Conservation (phyloP, 2,329 filamentous ascomycete species). For the Penicillium corylophilum region DNA sequence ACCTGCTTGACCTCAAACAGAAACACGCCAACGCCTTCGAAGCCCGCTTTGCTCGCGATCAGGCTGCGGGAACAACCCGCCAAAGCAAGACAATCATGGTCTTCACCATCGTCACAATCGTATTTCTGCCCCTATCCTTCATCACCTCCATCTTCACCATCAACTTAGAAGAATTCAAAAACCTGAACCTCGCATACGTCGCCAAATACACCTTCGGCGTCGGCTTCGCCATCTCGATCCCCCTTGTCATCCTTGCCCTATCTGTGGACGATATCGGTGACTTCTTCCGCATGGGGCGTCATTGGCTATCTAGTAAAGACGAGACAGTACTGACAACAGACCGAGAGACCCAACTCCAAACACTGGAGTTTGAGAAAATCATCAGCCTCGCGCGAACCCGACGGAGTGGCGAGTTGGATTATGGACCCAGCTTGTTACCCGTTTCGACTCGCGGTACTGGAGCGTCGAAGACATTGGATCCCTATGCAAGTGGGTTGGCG, state of each 20-base stretch:
- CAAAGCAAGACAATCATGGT: constrained; percentile 60
- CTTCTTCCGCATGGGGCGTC: constrained; percentile 26
- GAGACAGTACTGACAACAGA: constrained; percentile 1
- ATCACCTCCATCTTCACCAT: constrained; percentile 58
- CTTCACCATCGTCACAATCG: constrained; percentile 60
- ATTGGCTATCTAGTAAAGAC: constrained; percentile 23
- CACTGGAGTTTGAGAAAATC: constrained; percentile 29
- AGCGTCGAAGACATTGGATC: constrained; percentile 7
- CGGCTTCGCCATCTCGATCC: constrained; percentile 54
- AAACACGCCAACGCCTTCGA: constrained; percentile 69
- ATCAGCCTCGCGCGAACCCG: constrained; percentile 24
- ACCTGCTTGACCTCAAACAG: constrained; percentile 66
- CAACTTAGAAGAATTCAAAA: constrained; percentile 50
- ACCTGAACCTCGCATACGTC: constrained; percentile 52
- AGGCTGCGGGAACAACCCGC: constrained; percentile 60
- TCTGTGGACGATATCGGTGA: constrained; percentile 45
- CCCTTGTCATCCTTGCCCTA: constrained; percentile 49
- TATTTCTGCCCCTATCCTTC: constrained; percentile 57
- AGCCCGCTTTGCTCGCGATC: constrained; percentile 57
- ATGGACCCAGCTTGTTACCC: constrained; percentile 26
- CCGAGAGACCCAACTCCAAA: constrained; percentile 8
- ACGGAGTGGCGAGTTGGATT: constrained; percentile 27
- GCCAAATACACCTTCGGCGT: constrained; percentile 58
- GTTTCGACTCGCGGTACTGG: constrained; percentile 26
- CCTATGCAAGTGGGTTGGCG: constrained; percentile 11